Evolutionary conservation across 768 basidiomycete genomes (phyloP).

Genomic region (Postia placenta): DNA sequence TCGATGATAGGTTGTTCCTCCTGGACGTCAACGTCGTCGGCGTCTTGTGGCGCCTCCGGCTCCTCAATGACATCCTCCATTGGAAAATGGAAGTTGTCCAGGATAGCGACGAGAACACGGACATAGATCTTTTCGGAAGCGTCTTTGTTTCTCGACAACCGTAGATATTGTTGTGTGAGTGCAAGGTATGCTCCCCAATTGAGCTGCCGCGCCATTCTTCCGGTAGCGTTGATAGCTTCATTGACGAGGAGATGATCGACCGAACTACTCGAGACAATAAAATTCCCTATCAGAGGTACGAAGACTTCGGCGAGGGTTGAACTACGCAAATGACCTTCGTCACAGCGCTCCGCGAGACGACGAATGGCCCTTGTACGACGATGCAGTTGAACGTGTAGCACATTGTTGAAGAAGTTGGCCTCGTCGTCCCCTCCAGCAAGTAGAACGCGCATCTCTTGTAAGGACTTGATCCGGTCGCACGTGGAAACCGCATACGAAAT

Average conservation of each 20-base stretch:
- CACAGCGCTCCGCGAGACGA: constrained; percentile 73
- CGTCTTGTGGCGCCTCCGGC: constrained; percentile 18
- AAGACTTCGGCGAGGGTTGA: constrained; percentile 75
- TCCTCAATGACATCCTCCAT: constrained; percentile 54
- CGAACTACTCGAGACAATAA: constrained; percentile 53
- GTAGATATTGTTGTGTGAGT: constrained; percentile 77
- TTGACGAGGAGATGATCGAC: constrained; percentile 85
- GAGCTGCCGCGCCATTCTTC: constrained; percentile 69
- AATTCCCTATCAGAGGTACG: constrained; percentile 81
- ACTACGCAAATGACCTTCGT: constrained; percentile 59
- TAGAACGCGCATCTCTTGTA: constrained; percentile 78
- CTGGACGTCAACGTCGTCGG: constrained; percentile 14
- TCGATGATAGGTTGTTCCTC: constrained; percentile 22
- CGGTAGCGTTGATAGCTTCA: constrained; percentile 79
- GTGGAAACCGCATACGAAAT: constrained; percentile 67
- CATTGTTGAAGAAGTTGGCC: constrained; percentile 95
- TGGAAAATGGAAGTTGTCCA: constrained; percentile 90
- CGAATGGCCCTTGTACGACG: constrained; percentile 82
- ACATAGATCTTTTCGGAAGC: constrained; percentile 74
- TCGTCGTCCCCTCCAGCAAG: constrained; percentile 88
- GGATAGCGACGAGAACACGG: constrained; percentile 74
- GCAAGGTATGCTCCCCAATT: constrained; percentile 81
- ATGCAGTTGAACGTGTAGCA: constrained; percentile 89
- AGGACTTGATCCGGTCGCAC: constrained; percentile 47
- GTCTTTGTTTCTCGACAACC: constrained; percentile 59